Evolutionary conservation across 169 alveolate species (phyloP).

Genomic region (Cystoisospora suis): DNA sequence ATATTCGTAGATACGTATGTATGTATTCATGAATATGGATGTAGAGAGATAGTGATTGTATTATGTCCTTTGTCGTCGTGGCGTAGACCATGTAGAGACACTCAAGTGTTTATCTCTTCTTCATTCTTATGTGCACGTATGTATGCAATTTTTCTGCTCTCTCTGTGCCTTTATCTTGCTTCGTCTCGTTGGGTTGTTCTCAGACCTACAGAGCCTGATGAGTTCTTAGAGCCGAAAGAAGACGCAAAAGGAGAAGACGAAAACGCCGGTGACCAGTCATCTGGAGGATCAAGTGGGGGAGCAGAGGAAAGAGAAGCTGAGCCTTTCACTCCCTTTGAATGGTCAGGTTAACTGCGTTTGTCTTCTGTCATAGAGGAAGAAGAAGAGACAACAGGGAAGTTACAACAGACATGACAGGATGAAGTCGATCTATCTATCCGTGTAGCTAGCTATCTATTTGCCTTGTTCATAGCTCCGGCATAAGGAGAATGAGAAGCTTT

Average conservation of each 20-base stretch:
- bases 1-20: neutral
- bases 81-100: neutral
- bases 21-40: neutral
- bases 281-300: neutral
- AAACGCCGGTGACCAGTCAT: neutral
- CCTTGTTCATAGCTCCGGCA: no score
- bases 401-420: no score
- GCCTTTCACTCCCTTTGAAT: conserved; percentile 29
- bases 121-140: neutral
- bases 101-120: neutral
- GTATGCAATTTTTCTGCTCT: neutral
- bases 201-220: conserved; percentile 24
- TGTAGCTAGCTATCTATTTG: no score
- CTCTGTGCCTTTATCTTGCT: neutral
- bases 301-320: conserved; percentile 5
- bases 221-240: neutral
- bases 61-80: neutral
- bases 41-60: neutral
- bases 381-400: no score
- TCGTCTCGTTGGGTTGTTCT: neutral
- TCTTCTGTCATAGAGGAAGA: no score
- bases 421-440: no score
- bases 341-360: neutral
- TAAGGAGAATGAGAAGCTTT: no score
- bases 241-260: neutral